Conservation (phyloP, 192 early-diverging fungal species). For the Diversispora epigaea region DNA sequence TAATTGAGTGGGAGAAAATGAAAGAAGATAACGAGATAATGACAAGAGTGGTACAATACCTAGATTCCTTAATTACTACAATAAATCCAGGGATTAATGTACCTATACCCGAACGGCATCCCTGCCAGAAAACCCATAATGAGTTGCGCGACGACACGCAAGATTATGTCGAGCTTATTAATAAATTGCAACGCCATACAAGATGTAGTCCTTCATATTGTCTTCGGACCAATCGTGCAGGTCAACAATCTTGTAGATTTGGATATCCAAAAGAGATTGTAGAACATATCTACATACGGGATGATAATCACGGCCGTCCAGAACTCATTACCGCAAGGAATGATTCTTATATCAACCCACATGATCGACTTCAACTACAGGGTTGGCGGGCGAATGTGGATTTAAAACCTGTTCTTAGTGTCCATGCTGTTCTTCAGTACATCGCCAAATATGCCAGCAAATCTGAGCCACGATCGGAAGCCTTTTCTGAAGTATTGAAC, state of each 20-base stretch:
- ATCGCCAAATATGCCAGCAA: too few relatives aligned
- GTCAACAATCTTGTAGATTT: slow-evolving; percentile 11
- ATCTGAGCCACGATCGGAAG: too few relatives aligned
- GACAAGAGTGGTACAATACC: background rate
- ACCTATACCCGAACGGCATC: slow-evolving; percentile 1
- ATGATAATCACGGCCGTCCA: background rate
- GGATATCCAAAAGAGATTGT: slow-evolving; percentile 5
- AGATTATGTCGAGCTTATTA: slow-evolving; percentile 11
- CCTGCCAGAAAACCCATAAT: background rate
- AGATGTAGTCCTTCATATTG: slow-evolving; percentile 9
- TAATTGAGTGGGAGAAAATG: slow-evolving; percentile 13
- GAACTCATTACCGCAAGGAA: slow-evolving; percentile 3
- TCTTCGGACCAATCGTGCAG: background rate
- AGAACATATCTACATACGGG: background rate
- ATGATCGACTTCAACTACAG: slow-evolving; percentile 5
- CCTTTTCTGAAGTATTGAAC: too few relatives aligned
- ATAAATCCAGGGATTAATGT: slow-evolving; percentile 2
- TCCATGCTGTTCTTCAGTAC: background rate
- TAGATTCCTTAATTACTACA: background rate
- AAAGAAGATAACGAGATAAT: background rate
- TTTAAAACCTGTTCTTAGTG: background rate
- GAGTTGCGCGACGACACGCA: background rate
- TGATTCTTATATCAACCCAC: too few relatives aligned
- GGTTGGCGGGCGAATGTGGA: background rate
- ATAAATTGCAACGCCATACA: background rate